Conservation (phyloP, 2,329 filamentous ascomycete species). For the Fusarium xyrophilum region DNA sequence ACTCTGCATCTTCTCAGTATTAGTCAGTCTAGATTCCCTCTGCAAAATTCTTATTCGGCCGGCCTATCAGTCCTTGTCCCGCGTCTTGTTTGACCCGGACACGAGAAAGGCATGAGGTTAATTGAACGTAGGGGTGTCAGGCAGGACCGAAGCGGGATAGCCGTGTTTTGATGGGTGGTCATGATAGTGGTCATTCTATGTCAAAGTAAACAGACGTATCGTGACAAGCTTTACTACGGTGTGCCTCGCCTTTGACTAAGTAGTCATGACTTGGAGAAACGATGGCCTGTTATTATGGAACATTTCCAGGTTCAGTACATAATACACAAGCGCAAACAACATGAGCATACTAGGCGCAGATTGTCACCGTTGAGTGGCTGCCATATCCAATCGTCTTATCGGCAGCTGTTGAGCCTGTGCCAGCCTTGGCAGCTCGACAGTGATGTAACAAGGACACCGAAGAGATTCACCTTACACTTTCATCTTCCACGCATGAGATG, state of each 20-base stretch:
- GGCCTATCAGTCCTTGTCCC: constrained; percentile 5
- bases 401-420: constrained; percentile 38
- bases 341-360: constrained; percentile 25
- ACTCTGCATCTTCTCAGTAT: constrained; percentile 3
- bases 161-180: constrained; percentile 33
- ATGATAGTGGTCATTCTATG: constrained; percentile 21
- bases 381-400: constrained; percentile 42
- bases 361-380: constrained; percentile 31
- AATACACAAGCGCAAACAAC: constrained; percentile 6
- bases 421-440: constrained; percentile 31
- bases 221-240: constrained; percentile 15
- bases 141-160: constrained; percentile 24
- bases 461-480: constrained; percentile 18
- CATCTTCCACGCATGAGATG: constrained; percentile 33
- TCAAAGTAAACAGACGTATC: constrained; percentile 14
- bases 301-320: constrained; percentile 13
- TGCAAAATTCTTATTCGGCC: constrained; percentile 8
- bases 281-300: constrained; percentile 37
- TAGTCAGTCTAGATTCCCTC: constrained; percentile 17
- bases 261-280: constrained; percentile 20
- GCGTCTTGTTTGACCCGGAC: constrained; percentile 11
- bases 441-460: constrained; percentile 14
- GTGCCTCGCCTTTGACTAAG: neutral
- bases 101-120: constrained; percentile 32
- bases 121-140: constrained; percentile 24